These are phyloP conservation scores for Chlorella sp. DNA, from an alignment of 139 green algal genomes.

Conservation along the genomic window DNA sequence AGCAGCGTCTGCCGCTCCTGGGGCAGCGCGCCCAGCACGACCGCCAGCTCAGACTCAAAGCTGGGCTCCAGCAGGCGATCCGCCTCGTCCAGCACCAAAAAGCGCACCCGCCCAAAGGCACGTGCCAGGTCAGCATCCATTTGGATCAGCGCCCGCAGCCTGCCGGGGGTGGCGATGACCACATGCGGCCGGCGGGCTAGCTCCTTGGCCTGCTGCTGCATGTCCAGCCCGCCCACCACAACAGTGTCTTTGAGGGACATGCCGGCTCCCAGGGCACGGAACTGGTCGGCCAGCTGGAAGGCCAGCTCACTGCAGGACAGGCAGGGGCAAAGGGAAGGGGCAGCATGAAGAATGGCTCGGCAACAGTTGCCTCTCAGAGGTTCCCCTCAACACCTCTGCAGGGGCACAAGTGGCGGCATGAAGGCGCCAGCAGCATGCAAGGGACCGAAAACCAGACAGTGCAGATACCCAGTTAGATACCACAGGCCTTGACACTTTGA, in stretches of 20 bases:
- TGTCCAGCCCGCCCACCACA: conserved; percentile 93
- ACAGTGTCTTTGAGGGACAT: conserved; percentile 80
- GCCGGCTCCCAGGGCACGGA: conserved; percentile 85
- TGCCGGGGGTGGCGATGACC: conserved; percentile 94
- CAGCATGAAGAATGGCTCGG: neutral
- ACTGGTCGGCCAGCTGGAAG: conserved; percentile 95
- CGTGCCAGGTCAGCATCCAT: conserved; percentile 45
- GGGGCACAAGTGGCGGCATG: too few relatives aligned
- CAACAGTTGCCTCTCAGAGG: too few relatives aligned
- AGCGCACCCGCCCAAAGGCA: conserved; percentile 58
- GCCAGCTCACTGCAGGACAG: conserved; percentile 90
- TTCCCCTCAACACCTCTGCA: too few relatives aligned
- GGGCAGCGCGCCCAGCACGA: conserved; percentile 58
- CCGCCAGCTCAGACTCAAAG: conserved; percentile 80
- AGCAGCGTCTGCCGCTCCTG: conserved; percentile 91
- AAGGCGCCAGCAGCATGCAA: too few relatives aligned
- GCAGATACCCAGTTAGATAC: too few relatives aligned
- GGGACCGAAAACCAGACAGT: too few relatives aligned
- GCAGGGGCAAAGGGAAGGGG: neutral
- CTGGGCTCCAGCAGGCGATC: conserved; percentile 90
- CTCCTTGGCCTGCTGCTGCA: conserved; percentile 74
- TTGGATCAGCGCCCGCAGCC: conserved; percentile 74
- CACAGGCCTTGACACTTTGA: too few relatives aligned
- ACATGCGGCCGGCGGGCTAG: conserved; percentile 88
- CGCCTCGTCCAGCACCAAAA: conserved; percentile 96